A percentile compares a stretch with the other conserved stretches of the same genome.
These are phyloP conservation scores for Schoenoplectus triqueter DNA, from an alignment of 202 grass and related monocot genomes.

Conservation along the genomic window DNA sequence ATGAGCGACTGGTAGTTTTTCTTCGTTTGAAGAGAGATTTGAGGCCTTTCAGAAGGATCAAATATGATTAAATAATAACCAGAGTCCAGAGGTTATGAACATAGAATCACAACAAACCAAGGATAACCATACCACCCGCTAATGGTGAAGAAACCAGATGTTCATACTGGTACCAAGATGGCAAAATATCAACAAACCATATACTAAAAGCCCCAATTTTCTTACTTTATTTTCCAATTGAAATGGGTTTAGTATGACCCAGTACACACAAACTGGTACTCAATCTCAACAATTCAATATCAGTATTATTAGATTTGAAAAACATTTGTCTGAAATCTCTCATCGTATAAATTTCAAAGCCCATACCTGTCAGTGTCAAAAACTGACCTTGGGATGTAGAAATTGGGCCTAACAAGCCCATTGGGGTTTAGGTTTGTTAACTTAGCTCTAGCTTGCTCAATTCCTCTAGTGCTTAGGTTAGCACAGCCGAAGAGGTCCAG, in stretches of 20 bases:
- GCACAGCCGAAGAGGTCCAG: conserved; percentile 80
- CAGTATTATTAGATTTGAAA: conserved; percentile 69
- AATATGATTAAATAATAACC: neutral
- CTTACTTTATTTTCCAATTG: neutral
- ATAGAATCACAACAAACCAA: neutral
- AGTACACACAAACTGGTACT: neutral
- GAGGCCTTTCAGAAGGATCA: neutral
- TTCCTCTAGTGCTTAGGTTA: conserved; percentile 70
- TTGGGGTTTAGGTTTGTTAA: conserved; percentile 56
- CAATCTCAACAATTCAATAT: neutral
- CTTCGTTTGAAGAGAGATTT: neutral
- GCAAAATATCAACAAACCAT: neutral
- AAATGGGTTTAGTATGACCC: neutral
- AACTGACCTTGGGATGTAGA: conserved; percentile 78
- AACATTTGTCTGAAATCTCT: conserved; percentile 91
- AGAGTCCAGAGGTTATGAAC: neutral
- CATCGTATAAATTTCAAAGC: conserved; percentile 85
- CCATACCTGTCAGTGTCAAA: conserved; percentile 80
- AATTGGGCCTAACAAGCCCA: conserved; percentile 64
- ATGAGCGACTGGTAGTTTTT: neutral
- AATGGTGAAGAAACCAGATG: neutral
- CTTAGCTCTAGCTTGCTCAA: conserved; percentile 63
- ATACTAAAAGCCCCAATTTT: neutral
- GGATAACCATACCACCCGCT: conserved; percentile 6
- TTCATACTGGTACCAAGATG: neutral